Evolutionary conservation across 352 stramenopile species (phyloP), one percentile per base, ranked within the genome.

Genomic region (Phytophthora citricola): DNA sequence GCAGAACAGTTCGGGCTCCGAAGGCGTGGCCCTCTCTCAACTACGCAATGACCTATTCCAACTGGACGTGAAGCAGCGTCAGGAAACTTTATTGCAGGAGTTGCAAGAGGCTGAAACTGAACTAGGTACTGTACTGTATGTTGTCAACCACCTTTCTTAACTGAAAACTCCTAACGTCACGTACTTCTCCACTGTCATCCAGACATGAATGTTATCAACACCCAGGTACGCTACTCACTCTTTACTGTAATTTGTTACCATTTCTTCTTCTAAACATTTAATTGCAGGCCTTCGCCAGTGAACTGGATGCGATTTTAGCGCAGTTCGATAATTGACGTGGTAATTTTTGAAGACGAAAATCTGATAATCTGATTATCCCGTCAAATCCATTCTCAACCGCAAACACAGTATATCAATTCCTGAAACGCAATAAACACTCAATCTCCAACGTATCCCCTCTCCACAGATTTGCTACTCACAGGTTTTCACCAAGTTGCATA

Each of bases 41-140:
- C 63, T 90, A 1, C 78, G 77, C 5, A 53, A 69, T 6, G 76
- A 90, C 11, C 39, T 90, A 5, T 87, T 90, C 47, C 69, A 85
- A n/a, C 41, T 90, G 5, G 75, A 81, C 15, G 77, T 88, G 9
- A 80, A 81, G 24, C 72, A 87, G 38, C 69, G 75, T 9, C 76
- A 76, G 58, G 72, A 75, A 0, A 58, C 68, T 1, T 49, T 81
- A 32, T 39, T 90, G 17, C 40, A 67, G 20, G 78, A 85, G 14
- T 61, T 88, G 1, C 62, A 81, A 27, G 64, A 58, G 0, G 63
- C 58, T 10, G 69, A 87, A 4, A 68, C 8, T 9, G 76, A 63
- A n/a, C 63, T 88, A 4, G 73, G 73, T 83, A 62, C 24, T 26
- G 24, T 4, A 26, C 4, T 26, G 17, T 20, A 20, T 20, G 17